A percentile compares a stretch with the other conserved stretches of the same genome.
phyloP scores from a whole-genome alignment of 495 filamentous ascomycete genomes.

The Penicillium egyptiacum region DNA sequence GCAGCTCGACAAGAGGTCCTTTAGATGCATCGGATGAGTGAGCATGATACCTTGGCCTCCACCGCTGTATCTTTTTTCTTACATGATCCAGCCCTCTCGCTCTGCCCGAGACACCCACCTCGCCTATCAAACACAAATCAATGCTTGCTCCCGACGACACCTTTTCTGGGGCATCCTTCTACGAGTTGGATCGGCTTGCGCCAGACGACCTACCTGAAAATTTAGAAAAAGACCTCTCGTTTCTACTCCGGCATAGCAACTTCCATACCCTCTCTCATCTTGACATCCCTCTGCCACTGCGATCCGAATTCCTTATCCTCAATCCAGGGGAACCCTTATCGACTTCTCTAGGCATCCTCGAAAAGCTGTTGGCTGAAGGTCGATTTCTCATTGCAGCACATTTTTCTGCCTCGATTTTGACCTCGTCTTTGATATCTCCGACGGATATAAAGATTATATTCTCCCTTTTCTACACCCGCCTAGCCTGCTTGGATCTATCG shows the following conservation, averaged over 20 bases:
- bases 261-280: slow-evolving; percentile 75
- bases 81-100: slow-evolving; percentile 30
- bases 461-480: slow-evolving; percentile 73
- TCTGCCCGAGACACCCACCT: slow-evolving; percentile 13
- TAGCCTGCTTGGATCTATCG: slow-evolving; percentile 76
- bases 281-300: slow-evolving; percentile 65
- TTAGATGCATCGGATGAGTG: slow-evolving; percentile 52
- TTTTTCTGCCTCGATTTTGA: slow-evolving; percentile 40
- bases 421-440: slow-evolving; percentile 48
- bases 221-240: slow-evolving; percentile 69
- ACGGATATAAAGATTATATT: slow-evolving; percentile 67
- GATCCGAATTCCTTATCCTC: slow-evolving; percentile 42
- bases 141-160: slow-evolving; percentile 15
- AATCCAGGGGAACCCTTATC: slow-evolving; percentile 39
- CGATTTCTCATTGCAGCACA: slow-evolving; percentile 62
- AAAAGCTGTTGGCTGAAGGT: slow-evolving; percentile 70
- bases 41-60: slow-evolving; percentile 12
- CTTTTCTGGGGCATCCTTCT: slow-evolving; percentile 34
- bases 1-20: slow-evolving; percentile 54
- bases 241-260: slow-evolving; percentile 72
- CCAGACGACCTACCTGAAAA: slow-evolving; percentile 38
- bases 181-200: slow-evolving; percentile 35
- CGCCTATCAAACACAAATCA: slow-evolving; percentile 14
- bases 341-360: slow-evolving; percentile 46
- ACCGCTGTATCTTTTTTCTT: slow-evolving; percentile 16